Conservation (phyloP, 495 filamentous ascomycete genomes). For the Penicillium maclennaniae region DNA sequence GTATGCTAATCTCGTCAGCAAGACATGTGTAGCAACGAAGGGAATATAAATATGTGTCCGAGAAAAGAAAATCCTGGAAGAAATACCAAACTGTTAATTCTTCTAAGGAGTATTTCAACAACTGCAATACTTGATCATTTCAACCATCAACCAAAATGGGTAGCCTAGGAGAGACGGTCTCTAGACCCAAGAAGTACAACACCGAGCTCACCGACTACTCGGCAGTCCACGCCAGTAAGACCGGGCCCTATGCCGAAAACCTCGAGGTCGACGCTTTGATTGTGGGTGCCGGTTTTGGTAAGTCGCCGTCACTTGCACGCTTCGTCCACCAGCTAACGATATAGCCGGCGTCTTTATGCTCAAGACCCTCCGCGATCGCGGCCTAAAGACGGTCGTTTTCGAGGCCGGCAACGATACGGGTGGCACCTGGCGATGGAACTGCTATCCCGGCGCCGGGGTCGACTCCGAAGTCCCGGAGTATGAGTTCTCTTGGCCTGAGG, state of each 20-base stretch:
- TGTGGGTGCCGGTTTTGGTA: slow-evolving; percentile 50
- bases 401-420: slow-evolving; percentile 45
- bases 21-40: background rate
- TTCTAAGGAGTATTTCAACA: background rate
- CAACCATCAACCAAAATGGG: background rate
- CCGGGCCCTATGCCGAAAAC: slow-evolving; percentile 20
- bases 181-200: slow-evolving; percentile 17
- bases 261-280: slow-evolving; percentile 44
- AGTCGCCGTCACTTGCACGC: background rate
- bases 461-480: slow-evolving; percentile 51
- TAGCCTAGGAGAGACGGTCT: background rate
- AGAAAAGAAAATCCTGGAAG: background rate
- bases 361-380: slow-evolving; percentile 23
- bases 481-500: slow-evolving; percentile 47
- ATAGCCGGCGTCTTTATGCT: slow-evolving; percentile 30
- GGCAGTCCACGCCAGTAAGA: slow-evolving; percentile 4
- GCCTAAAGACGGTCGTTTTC: slow-evolving; percentile 32
- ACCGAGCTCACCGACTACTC: slow-evolving; percentile 16
- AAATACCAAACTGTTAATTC: slow-evolving; percentile 21
- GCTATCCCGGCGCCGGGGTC: slow-evolving; percentile 46
- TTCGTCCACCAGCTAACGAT: too few relatives aligned
- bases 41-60: background rate
- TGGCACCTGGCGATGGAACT: slow-evolving; percentile 51
- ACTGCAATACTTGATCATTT: background rate
- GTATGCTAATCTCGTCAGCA: too few relatives aligned